Conservation (phyloP, 352 stramenopile genomes). For the Globisporangium perplexum region DNA sequence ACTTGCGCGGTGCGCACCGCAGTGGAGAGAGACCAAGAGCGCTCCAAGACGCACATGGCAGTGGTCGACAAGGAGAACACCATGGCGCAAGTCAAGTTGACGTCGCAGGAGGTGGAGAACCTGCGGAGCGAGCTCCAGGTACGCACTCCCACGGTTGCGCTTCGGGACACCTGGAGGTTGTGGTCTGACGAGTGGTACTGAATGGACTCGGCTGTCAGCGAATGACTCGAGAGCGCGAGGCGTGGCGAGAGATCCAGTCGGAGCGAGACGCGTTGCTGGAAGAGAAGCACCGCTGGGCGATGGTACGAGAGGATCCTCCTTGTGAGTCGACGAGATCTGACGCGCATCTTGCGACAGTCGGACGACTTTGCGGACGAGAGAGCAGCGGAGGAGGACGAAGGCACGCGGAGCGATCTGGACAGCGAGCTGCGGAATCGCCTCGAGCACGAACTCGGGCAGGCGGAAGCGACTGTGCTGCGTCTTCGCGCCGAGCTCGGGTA, state of each 20-base stretch:
- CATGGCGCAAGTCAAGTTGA: constrained; percentile 31
- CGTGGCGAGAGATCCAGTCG: constrained; percentile 72
- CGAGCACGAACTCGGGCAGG: constrained; percentile 68
- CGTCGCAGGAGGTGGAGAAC: constrained; percentile 40
- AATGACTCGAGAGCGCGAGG: constrained; percentile 67
- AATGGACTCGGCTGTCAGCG: constrained; percentile 21
- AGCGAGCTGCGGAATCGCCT: constrained; percentile 32
- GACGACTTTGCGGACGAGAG: constrained; percentile 50
- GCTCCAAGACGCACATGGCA: constrained; percentile 55
- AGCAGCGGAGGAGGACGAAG: constrained; percentile 16
- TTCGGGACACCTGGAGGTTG: background rate
- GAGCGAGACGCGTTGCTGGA: constrained; percentile 72
- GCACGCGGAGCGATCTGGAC: constrained; percentile 39
- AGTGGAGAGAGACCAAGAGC: constrained; percentile 74
- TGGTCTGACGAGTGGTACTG: background rate
- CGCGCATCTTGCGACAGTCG: constrained; percentile 23
- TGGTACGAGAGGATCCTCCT: no score
- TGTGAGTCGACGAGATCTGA: background rate
- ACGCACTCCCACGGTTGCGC: background rate
- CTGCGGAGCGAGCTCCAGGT: constrained; percentile 51
- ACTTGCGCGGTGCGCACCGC: background rate
- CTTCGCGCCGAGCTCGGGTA: constrained; percentile 76
- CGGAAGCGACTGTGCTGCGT: constrained; percentile 59
- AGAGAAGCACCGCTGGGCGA: constrained; percentile 83
- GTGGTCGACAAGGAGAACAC: constrained; percentile 66